These are phyloP conservation scores for Bothriochloa decipiens DNA, from an alignment of 176 grass and related monocot species.

Conservation along the genomic window DNA sequence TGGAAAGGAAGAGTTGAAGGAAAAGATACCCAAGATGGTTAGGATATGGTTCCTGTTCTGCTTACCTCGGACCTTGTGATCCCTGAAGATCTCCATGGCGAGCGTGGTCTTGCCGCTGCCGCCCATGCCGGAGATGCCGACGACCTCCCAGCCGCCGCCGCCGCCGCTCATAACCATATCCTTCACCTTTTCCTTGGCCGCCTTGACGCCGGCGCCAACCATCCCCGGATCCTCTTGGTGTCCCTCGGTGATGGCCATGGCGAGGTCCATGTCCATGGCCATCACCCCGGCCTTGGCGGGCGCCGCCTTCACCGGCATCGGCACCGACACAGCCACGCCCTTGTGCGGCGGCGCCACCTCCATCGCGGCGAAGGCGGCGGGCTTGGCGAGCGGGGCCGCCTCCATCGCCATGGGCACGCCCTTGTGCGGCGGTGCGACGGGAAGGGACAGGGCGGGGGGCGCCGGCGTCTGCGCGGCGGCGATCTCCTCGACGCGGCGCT, in stretches of 20 bases:
- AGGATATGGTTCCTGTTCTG: conserved; percentile 9
- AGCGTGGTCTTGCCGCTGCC: conserved; percentile 99
- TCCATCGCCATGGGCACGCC: conserved; percentile 15
- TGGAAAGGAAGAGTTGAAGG: not conserved
- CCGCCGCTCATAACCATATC: conserved; percentile 83
- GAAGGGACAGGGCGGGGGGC: conserved; percentile 46
- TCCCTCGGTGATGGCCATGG: not conserved
- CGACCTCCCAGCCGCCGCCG: conserved; percentile 52
- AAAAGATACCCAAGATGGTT: conserved; percentile 1
- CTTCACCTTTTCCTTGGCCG: conserved; percentile 81
- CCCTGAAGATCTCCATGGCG: conserved; percentile 84
- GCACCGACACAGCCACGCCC: not conserved
- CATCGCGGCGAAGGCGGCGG: not conserved
- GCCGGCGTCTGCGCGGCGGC: not conserved
- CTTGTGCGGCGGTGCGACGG: conserved; percentile 40
- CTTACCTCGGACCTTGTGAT: conserved; percentile 81
- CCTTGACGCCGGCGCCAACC: conserved; percentile 56
- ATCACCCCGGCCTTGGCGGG: conserved; percentile 24
- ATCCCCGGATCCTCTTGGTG: not conserved
- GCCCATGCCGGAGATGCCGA: conserved; percentile 92
- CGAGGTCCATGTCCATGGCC: conserved; percentile 41
- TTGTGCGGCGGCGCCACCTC: conserved; percentile 21
- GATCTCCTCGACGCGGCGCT: conserved; percentile 74
- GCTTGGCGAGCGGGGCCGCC: not conserved
- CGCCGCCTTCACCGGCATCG: not conserved